Base-by-base conservation (phyloP, 192 early-diverging fungal species). In the Umbelopsis vinacea region DNA sequence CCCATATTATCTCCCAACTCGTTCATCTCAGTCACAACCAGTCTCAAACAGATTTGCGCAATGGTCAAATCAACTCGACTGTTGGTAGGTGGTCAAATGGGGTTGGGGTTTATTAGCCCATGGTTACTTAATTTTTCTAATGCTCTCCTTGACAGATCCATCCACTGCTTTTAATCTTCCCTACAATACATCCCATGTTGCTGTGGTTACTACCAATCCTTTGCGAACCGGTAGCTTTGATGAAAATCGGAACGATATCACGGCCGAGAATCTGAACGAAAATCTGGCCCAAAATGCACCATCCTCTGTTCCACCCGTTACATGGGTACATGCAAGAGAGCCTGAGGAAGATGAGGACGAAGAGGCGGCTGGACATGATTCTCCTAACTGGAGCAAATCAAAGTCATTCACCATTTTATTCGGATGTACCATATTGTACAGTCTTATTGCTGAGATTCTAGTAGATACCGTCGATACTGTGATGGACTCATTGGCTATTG, bases 371-470 rank as follows among this genome's bases (percentile, higher is more conserved):
- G 95, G 94, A 23, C 97, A 98, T 72, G 95, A 95, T 73, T 90
- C 92, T 57, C 95, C 97, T 47, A 94, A 95, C 75, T 98, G 97
- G 97, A 88, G 89, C 75, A 91, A 92, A 53, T 57, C 77, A 48
- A 94, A 94, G 81, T 90, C 89, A 70, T 88, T 88, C 24, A 79
- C 91, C 23, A 89, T 98, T 48, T 81, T 98, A 46, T 81, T 96
- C 38, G 81, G 77, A 1, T 94, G 93, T 69, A 98, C 97, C 5
- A 78, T 95, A 19, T 78, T 94, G 21, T 97, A 95, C 77, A 86
- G 90, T 9, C 78, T 97, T 67, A 90, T 98, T 74, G 96, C 97
- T 21, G 97, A 98, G 81, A 91, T 99, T 55, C 78, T 99, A 68
- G 93, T 99, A 7, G 85, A 88, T 67, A 92, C 89, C 52, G 92